Conservation (phyloP, 1,139 yeast species). For the Taphrina communis region DNA sequence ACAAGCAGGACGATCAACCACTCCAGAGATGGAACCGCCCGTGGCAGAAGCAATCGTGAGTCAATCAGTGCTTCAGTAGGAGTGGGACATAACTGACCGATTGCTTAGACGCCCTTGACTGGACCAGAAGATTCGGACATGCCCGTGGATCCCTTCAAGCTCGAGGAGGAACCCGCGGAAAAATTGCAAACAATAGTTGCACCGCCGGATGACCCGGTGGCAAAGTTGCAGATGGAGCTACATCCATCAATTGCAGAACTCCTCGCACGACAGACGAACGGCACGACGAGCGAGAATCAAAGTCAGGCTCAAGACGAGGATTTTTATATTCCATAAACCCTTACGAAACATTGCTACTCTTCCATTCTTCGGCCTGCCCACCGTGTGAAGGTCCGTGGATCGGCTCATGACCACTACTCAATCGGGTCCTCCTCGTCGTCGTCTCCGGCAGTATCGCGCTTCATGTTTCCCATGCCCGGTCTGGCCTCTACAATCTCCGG, state of each 20-base stretch:
- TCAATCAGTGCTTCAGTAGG: neutral
- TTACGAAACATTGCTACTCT: neutral
- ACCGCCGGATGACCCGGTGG: conserved; percentile 10
- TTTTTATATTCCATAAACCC: neutral
- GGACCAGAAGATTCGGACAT: conserved; percentile 6
- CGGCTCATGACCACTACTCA: neutral
- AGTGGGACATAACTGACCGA: neutral
- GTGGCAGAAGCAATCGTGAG: conserved; percentile 29
- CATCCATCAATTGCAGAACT: conserved; percentile 23
- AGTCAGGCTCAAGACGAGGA: conserved; percentile 13
- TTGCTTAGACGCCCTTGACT: conserved; percentile 5
- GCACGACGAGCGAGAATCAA: neutral
- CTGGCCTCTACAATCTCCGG: conserved; percentile 1
- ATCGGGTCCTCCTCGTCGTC: conserved; percentile 11
- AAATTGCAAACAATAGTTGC: neutral
- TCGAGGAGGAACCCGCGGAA: conserved; percentile 5
- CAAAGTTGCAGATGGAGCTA: conserved; percentile 17
- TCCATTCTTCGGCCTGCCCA: too few species aligned
- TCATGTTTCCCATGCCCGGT: neutral
- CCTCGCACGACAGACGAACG: conserved; percentile 20
- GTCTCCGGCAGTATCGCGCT: neutral
- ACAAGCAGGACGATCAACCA: conserved; percentile 16
- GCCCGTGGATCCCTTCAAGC: conserved; percentile 9
- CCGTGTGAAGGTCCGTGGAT: too few species aligned
- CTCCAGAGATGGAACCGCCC: conserved; percentile 39